Conservation (phyloP, 2,329 filamentous ascomycete species). For the Fusarium lateritium region DNA sequence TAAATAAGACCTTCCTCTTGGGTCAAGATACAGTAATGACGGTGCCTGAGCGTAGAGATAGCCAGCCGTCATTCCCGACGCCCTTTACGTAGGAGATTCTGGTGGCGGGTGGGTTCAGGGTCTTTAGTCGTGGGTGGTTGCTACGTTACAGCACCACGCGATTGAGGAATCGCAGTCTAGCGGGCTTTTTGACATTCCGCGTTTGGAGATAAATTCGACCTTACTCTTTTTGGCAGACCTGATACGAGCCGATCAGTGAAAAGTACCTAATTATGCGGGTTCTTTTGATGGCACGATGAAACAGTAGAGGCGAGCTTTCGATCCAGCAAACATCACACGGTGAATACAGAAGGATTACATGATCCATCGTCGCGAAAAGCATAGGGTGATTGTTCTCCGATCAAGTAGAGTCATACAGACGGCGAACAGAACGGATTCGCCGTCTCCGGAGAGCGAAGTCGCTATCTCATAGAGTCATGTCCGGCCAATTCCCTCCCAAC, state of each 20-base stretch:
- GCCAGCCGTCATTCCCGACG: constrained; percentile 20
- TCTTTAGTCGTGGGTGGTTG: constrained; percentile 14
- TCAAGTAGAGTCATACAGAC: constrained; percentile 12
- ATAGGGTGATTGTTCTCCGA: neutral
- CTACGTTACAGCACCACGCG: constrained; percentile 29
- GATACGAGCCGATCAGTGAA: neutral
- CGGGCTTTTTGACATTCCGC: constrained; percentile 1
- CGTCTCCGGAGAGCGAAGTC: constrained; percentile 24
- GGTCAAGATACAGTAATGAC: constrained; percentile 20
- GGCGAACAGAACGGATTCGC: neutral
- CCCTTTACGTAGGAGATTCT: constrained; percentile 24
- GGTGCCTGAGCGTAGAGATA: constrained; percentile 27
- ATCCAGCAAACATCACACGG: neutral
- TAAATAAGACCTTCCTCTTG: constrained; percentile 37
- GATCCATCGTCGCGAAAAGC: neutral
- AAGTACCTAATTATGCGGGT: constrained; percentile 1
- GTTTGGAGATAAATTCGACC: constrained; percentile 2
- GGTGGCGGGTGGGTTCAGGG: constrained; percentile 21
- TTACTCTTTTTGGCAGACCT: constrained; percentile 2
- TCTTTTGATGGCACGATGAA: constrained; percentile 3
- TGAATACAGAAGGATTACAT: neutral
- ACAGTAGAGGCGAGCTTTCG: neutral
- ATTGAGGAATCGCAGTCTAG: constrained; percentile 8
- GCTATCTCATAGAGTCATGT: constrained; percentile 16
- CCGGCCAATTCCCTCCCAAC: constrained; percentile 27